These are phyloP conservation scores for Pisolithus thermaeus DNA, from an alignment of 1,284 basidiomycete species.

Conservation along the genomic window DNA sequence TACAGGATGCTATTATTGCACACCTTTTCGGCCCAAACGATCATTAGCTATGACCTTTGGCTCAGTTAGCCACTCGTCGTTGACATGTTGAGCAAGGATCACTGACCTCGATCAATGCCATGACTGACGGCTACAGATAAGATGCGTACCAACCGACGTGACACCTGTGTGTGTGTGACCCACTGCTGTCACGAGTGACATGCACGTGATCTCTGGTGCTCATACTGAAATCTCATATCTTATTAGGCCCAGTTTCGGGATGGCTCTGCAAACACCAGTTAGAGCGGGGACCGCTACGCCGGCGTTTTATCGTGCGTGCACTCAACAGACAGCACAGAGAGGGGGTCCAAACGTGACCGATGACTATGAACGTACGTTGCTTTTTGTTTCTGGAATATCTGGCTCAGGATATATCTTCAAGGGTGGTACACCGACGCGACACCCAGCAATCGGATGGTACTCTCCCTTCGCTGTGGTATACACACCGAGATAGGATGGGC, in stretches of 20 bases:
- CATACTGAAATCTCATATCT: constrained; percentile 6
- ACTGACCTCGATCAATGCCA: constrained; percentile 57
- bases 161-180: constrained; percentile 11
- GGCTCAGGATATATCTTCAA: constrained; percentile 25
- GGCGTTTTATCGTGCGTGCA: constrained; percentile 22
- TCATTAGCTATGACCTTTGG: constrained; percentile 91
- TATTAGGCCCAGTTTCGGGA: constrained; percentile 3
- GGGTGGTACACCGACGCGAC: constrained; percentile 76
- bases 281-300: constrained; percentile 16
- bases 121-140: constrained; percentile 19
- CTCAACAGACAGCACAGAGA: constrained; percentile 18
- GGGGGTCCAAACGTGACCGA: constrained; percentile 50
- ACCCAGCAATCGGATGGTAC: constrained; percentile 73
- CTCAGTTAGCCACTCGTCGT: background rate
- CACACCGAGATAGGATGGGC: constrained; percentile 76
- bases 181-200: constrained; percentile 13
- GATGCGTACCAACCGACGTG: background rate
- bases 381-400: background rate
- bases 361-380: constrained; percentile 65
- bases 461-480: constrained; percentile 73
- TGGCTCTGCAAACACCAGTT: constrained; percentile 27
- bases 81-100: background rate
- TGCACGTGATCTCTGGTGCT: constrained; percentile 18
- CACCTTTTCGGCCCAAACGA: constrained; percentile 93
- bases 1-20: background rate